These are phyloP conservation scores for Aspergillus arachidicola DNA, from an alignment of 2,329 filamentous ascomycete genomes.

Conservation along the genomic window DNA sequence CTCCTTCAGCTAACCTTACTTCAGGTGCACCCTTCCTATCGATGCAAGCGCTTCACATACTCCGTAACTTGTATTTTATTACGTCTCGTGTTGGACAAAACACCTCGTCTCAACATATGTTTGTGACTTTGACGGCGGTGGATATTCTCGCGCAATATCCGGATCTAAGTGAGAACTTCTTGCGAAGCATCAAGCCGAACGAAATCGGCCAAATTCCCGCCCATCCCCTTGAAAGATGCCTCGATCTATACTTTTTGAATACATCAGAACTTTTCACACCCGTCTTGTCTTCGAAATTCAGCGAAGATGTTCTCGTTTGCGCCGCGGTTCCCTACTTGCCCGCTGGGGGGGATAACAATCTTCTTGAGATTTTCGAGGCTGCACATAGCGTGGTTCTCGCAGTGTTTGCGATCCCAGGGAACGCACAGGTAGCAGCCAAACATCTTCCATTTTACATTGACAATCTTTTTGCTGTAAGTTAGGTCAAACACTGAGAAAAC, in stretches of 20 bases:
- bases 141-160: constrained; percentile 78
- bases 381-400: constrained; percentile 82
- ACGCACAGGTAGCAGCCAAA: constrained; percentile 68
- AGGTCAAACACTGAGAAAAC: background rate
- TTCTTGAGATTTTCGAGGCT: constrained; percentile 79
- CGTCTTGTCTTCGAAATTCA: constrained; percentile 65
- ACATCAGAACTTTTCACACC: constrained; percentile 81
- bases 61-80: constrained; percentile 81
- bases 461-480: constrained; percentile 66
- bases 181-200: constrained; percentile 63
- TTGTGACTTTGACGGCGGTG: constrained; percentile 79
- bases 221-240: constrained; percentile 68
- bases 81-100: constrained; percentile 72
- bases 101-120: constrained; percentile 80
- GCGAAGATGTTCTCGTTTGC: constrained; percentile 72
- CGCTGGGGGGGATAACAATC: constrained; percentile 57
- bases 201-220: constrained; percentile 60
- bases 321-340: constrained; percentile 75
- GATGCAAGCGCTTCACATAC: constrained; percentile 69
- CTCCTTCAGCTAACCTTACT: background rate
- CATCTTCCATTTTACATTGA: constrained; percentile 84
- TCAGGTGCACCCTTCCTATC: constrained; percentile 67
- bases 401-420: constrained; percentile 77
- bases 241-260: constrained; percentile 90
- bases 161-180: constrained; percentile 65